Base-by-base conservation (phyloP, 257 asterid species). In the Solanum chilense region DNA sequence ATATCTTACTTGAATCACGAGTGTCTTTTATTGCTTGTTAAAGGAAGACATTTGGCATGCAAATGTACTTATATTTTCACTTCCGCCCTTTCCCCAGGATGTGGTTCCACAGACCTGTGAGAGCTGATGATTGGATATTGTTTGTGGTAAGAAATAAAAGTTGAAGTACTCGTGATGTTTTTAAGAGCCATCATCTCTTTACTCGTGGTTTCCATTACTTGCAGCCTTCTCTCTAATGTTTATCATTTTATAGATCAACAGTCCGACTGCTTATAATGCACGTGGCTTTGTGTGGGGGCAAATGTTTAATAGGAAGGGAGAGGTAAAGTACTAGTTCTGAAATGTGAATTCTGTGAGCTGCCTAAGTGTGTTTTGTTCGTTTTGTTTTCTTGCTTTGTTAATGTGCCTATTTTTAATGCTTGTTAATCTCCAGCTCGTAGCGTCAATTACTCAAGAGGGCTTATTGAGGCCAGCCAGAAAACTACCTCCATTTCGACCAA, bases 101-200 rank as follows among this genome's bases (percentile, higher is more conserved):
- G 93, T 97, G 99, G 99, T 97, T 97, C 88, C 99, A 97, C 94
- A 92, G 93, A 89, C 90, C 96, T 71, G 87, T 95, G 85, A 93
- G 95, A 93, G 98, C 99, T 74, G 99, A 97, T 88, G 99, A 97
- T 83, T 97, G 99, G 99, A 89, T 95, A 90, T 91, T 97, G 89
- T 97, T 91, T 92, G 99, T 92, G 90, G 99, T 95, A 87, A 93
- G 99, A 87, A 78, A 73, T 47, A 37, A 83, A 74, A 49, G 31
- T 3, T 8, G n/a, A 45, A 25, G 29, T 12, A 29, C 23, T 21
- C 41, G 9, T 64, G 47, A 62, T 83, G 73, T 60, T 83, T 23
- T 35, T 66, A 18, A 37, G 31, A 42, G 41, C 21, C 23, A 29
- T 1, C 68, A 33, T 23, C 21, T 29, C 6, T 21, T 14, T 12